Evolutionary conservation across 1,284 basidiomycete genomes (phyloP).

Genomic region (Heimioporus punctisporus): DNA sequence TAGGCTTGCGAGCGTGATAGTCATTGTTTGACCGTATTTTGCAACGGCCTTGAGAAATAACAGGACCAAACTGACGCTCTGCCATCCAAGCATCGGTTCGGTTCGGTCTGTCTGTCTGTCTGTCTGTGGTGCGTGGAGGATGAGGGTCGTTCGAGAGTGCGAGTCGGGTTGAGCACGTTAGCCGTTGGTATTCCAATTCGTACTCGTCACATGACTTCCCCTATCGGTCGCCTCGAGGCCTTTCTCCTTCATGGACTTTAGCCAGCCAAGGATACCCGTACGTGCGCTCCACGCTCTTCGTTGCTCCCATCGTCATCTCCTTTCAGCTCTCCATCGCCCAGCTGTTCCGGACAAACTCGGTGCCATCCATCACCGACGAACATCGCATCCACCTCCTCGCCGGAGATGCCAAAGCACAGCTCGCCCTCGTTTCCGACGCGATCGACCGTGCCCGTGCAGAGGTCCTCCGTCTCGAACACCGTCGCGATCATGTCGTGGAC

Average conservation of each 20-base stretch:
- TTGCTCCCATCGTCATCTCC: background rate
- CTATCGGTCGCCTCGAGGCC: background rate
- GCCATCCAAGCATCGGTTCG: background rate
- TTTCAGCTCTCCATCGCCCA: constrained; percentile 24
- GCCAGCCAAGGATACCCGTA: constrained; percentile 25
- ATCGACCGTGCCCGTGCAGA: constrained; percentile 23
- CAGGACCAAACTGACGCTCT: constrained; percentile 32
- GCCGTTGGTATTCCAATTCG: too few species aligned
- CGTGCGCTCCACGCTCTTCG: constrained; percentile 1
- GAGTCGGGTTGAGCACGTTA: too few species aligned
- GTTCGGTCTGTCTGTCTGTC: too few species aligned
- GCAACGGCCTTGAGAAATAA: constrained; percentile 35
- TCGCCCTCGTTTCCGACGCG: constrained; percentile 18
- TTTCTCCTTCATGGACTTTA: background rate
- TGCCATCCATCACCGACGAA: constrained; percentile 26
- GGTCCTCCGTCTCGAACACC: constrained; percentile 20
- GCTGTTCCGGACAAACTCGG: constrained; percentile 29
- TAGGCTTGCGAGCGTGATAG: too few species aligned
- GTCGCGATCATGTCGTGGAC: constrained; percentile 5
- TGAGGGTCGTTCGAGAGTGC: too few species aligned
- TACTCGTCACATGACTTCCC: background rate
- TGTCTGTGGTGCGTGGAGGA: too few species aligned
- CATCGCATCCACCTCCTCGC: constrained; percentile 15
- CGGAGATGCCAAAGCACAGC: constrained; percentile 13
- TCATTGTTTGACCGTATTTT: constrained; percentile 35